These are phyloP conservation scores for Umbelopsis sp. DNA, from an alignment of 192 early-diverging fungal species.

Conservation along the genomic window DNA sequence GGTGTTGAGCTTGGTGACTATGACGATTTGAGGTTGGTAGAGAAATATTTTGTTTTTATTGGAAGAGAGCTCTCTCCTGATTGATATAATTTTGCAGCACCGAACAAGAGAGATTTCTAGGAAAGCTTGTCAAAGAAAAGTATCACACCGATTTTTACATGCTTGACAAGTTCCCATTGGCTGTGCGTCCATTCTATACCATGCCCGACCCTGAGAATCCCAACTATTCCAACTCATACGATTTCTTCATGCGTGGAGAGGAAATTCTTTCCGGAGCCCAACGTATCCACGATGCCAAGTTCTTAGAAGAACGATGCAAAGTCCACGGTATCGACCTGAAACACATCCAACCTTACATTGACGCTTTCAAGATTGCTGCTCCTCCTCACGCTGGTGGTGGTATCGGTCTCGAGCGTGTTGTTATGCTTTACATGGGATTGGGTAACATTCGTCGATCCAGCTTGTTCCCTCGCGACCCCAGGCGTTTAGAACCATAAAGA, in stretches of 20 bases:
- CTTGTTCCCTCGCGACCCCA: constrained; percentile 98
- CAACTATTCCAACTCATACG: constrained; percentile 98
- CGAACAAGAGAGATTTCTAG: constrained; percentile 81
- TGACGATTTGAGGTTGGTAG: constrained; percentile 78
- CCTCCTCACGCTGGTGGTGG: constrained; percentile 98
- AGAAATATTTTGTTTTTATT: not conserved
- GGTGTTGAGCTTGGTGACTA: constrained; percentile 91
- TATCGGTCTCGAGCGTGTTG: constrained; percentile 93
- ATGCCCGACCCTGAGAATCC: constrained; percentile 93
- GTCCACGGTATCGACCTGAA: constrained; percentile 74
- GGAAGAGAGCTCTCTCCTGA: constrained; percentile 15
- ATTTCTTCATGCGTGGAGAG: constrained; percentile 99
- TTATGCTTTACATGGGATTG: constrained; percentile 95
- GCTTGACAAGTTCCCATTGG: constrained; percentile 99
- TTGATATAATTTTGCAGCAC: constrained; percentile 55
- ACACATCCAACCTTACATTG: constrained; percentile 90
- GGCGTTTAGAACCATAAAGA: constrained; percentile 81
- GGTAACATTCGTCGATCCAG: constrained; percentile 91
- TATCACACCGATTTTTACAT: constrained; percentile 99
- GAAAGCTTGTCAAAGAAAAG: constrained; percentile 88
- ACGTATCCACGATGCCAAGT: constrained; percentile 91
- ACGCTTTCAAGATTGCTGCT: constrained; percentile 95
- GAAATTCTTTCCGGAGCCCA: constrained; percentile 99
- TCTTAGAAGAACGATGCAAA: constrained; percentile 77
- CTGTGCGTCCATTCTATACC: constrained; percentile 97